These are phyloP conservation scores for Fusarium metavorans DNA, from an alignment of 2,329 filamentous ascomycete species.

Conservation along the genomic window DNA sequence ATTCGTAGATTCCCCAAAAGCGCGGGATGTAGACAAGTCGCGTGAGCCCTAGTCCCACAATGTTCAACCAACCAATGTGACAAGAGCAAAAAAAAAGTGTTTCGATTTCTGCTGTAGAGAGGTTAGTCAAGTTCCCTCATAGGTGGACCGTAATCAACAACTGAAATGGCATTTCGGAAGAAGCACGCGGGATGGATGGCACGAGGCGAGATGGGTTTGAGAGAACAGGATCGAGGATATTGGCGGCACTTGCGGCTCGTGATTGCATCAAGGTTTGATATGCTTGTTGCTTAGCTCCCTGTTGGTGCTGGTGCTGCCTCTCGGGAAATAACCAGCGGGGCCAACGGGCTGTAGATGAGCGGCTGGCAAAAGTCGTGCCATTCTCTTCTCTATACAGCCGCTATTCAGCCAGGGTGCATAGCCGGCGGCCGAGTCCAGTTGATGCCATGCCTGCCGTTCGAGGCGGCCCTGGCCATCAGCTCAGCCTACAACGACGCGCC, in stretches of 20 bases:
- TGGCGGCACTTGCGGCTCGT: background rate
- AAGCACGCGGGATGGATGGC: background rate
- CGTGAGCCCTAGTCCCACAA: background rate
- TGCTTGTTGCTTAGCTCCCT: slow-evolving; percentile 1
- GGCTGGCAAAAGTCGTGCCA: background rate
- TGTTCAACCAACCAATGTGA: background rate
- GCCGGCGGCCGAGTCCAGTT: slow-evolving; percentile 65
- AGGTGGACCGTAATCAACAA: background rate
- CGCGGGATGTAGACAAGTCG: background rate
- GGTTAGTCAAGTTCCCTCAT: background rate
- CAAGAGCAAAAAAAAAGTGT: background rate
- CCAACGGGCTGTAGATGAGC: background rate
- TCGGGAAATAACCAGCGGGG: slow-evolving; percentile 12
- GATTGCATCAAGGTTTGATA: background rate
- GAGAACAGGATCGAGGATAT: background rate
- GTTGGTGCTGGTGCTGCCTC: background rate
- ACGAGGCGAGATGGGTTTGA: background rate
- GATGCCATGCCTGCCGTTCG: slow-evolving; percentile 77
- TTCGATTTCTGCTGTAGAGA: background rate
- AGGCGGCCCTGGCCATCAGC: slow-evolving; percentile 68
- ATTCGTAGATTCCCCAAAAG: slow-evolving; percentile 58
- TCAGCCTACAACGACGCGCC: slow-evolving; percentile 57
- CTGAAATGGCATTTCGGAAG: background rate
- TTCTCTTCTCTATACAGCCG: background rate
- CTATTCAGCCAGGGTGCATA: background rate